Evolutionary conservation across 2,329 filamentous ascomycete genomes (phyloP).

Genomic region (Fusarium falciforme): DNA sequence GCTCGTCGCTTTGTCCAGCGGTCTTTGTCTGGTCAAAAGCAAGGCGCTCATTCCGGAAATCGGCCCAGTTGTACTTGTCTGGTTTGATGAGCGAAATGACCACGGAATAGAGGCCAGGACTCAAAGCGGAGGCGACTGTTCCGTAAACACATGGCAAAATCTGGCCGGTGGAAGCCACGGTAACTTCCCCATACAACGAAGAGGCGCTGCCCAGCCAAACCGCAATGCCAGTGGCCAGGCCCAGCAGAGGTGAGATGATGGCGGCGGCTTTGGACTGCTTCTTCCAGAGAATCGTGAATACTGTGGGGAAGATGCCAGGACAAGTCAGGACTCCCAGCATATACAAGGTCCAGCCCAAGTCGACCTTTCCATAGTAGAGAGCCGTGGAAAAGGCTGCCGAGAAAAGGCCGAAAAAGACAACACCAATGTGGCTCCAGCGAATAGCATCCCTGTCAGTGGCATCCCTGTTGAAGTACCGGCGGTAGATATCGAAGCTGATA

Average conservation of each 20-base stretch:
- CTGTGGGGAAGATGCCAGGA: constrained; percentile 64
- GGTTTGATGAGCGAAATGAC: constrained; percentile 59
- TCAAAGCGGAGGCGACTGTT: constrained; percentile 60
- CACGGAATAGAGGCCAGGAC: constrained; percentile 56
- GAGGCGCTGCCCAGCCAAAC: constrained; percentile 64
- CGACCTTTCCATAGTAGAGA: constrained; percentile 64
- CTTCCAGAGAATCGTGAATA: constrained; percentile 64
- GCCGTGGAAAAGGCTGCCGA: constrained; percentile 63
- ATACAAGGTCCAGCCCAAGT: constrained; percentile 66
- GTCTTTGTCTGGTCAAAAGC: constrained; percentile 48
- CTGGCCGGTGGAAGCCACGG: constrained; percentile 59
- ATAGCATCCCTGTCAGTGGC: constrained; percentile 63
- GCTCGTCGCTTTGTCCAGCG: not conserved
- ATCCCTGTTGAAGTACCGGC: constrained; percentile 58
- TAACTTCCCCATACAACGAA: constrained; percentile 58
- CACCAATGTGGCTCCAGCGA: constrained; percentile 62
- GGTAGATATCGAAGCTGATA: constrained; percentile 65
- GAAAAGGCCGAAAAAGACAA: constrained; percentile 63
- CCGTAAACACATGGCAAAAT: constrained; percentile 65
- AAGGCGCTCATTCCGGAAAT: constrained; percentile 54
- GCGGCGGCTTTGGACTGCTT: constrained; percentile 61
- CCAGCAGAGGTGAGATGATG: constrained; percentile 61
- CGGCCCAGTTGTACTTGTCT: constrained; percentile 54
- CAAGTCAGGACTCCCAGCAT: constrained; percentile 66
- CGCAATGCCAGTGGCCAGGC: constrained; percentile 61